phyloP scores from a whole-genome alignment of 352 stramenopile species.

The Pythium myriotylum region DNA sequence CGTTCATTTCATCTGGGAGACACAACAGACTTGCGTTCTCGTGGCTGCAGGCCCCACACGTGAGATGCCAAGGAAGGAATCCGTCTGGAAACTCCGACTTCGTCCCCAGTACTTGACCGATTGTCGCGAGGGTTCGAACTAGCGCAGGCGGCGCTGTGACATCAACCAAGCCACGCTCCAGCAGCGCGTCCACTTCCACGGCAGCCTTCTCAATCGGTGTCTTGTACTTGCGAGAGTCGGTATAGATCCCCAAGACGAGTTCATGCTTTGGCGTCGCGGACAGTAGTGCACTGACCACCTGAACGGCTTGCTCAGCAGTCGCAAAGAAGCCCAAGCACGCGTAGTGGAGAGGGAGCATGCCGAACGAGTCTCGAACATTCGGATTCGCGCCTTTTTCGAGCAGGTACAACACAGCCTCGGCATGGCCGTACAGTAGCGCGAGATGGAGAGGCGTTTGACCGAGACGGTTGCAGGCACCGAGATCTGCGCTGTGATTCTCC shows the following conservation, averaged over 20 bases:
- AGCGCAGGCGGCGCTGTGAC: conserved; percentile 41
- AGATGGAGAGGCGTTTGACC: conserved; percentile 72
- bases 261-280: conserved; percentile 27
- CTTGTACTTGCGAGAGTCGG: conserved; percentile 67
- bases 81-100: conserved; percentile 19
- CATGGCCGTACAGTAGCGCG: conserved; percentile 66
- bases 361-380: conserved; percentile 55
- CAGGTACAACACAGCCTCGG: conserved; percentile 39
- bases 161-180: conserved; percentile 45
- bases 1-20: conserved; percentile 53
- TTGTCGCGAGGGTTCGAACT: conserved; percentile 34
- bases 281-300: conserved; percentile 42
- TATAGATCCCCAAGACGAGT: conserved; percentile 34
- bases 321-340: conserved; percentile 62
- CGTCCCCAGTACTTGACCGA: conserved; percentile 36
- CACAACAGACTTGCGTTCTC: conserved; percentile 34
- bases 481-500: conserved; percentile 36
- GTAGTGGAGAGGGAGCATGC: conserved; percentile 70
- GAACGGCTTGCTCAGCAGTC: conserved; percentile 27
- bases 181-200: conserved; percentile 56
- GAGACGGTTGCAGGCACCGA: conserved; percentile 63
- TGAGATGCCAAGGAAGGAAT: conserved; percentile 64
- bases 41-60: conserved; percentile 56
- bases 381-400: conserved; percentile 54
- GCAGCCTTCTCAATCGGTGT: conserved; percentile 44